phyloP scores from a whole-genome alignment of 768 basidiomycete species.

The Boletus rubroflammeus region DNA sequence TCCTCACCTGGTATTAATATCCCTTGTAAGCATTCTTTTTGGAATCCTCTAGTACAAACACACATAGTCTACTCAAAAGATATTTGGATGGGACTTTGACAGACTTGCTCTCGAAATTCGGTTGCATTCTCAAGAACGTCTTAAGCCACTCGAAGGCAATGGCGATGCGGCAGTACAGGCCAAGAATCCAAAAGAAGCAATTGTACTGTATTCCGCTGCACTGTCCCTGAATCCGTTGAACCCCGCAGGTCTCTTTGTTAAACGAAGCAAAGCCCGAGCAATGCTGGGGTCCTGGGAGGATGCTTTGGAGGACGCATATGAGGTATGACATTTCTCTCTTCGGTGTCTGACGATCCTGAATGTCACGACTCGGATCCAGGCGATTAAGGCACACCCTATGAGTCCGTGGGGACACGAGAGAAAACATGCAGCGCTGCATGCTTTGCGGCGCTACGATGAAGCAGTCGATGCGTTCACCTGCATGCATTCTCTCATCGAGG shows the following conservation, averaged over 20 bases:
- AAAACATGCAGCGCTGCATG: constrained; percentile 1
- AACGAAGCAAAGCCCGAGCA: constrained; percentile 4
- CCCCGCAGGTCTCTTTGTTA: background rate
- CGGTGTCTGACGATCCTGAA: background rate
- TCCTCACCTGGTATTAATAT: constrained; percentile 1
- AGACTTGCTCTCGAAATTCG: background rate
- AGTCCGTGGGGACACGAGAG: background rate
- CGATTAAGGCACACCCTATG: background rate
- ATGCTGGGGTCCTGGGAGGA: background rate
- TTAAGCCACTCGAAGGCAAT: background rate
- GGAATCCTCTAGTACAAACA: rapidly evolving
- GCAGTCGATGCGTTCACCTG: background rate
- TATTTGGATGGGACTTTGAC: constrained; percentile 17
- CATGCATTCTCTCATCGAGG: background rate
- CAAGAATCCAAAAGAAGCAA: background rate
- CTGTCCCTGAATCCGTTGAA: background rate
- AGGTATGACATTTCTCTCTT: background rate
- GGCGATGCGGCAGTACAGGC: constrained; percentile 1
- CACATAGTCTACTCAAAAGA: background rate
- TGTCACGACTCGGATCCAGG: no score
- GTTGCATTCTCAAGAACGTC: background rate
- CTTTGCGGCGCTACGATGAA: background rate
- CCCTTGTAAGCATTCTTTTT: background rate
- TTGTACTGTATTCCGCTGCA: constrained; percentile 2
- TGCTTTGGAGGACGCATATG: constrained; percentile 12